Conservation (phyloP, 148 eudicot genomes). For the Chenopodium berlandieri region DNA sequence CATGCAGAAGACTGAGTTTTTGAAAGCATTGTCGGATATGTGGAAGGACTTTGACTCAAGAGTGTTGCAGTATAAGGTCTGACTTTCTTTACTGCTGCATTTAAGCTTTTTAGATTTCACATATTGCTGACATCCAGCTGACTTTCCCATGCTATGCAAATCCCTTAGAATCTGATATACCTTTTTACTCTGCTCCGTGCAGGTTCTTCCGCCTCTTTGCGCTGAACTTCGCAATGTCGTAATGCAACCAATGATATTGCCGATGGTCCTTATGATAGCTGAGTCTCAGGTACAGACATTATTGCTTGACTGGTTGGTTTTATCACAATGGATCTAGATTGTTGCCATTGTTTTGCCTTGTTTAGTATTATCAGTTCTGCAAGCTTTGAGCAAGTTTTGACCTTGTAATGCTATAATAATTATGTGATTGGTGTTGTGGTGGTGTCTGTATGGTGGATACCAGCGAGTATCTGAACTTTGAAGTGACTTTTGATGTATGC, state of each 20-base stretch:
- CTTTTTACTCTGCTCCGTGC: slow-evolving; percentile 26
- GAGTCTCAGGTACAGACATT: slow-evolving; percentile 80
- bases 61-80: slow-evolving; percentile 95
- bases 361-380: neutral
- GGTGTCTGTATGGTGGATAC: neutral
- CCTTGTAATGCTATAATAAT: neutral
- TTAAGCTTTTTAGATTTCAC: neutral
- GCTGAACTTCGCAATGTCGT: slow-evolving; percentile 96
- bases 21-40: slow-evolving; percentile 93
- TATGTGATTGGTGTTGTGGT: neutral
- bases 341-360: neutral
- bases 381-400: neutral
- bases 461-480: neutral
- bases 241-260: slow-evolving; percentile 95
- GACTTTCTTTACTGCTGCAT: slow-evolving; percentile 25
- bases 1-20: slow-evolving; percentile 95
- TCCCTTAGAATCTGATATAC: neutral
- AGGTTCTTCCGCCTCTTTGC: slow-evolving; percentile 99
- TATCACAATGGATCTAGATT: neutral
- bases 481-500: neutral
- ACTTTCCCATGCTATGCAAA: neutral
- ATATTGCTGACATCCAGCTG: slow-evolving; percentile 5
- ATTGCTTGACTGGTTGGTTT: neutral
- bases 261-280: slow-evolving; percentile 93
- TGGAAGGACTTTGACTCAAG: slow-evolving; percentile 99